Evolutionary conservation across 768 basidiomycete species (phyloP), one percentile per base, ranked within the genome.

Genomic region (Royoungia palumana): DNA sequence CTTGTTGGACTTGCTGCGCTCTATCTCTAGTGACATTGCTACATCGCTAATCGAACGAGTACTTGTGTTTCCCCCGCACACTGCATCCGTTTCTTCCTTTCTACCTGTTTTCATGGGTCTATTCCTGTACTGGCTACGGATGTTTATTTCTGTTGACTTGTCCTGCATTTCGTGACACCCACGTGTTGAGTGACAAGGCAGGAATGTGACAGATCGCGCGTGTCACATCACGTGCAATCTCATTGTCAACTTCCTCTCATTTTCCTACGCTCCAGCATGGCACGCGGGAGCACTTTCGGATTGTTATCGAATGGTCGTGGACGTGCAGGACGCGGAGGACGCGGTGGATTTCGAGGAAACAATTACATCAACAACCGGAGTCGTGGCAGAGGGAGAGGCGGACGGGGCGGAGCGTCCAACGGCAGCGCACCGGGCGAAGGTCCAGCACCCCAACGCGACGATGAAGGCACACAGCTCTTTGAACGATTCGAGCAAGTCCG

Each of bases 381-480:
- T 28, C 76, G 76, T 27, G 70, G 72, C 27, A 65, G 79, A 52
- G 79, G 80, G 25, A 68, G 77, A 48, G 71, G 53, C 35, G 54
- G 68, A 21, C 55, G 64, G 5, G 61, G 70, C 14, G 67, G 70
- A 19, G 56, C 63, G 27, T 58, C 67, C 24, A 60, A 70, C 43
- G 52, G 52, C 27, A 53, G 45, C 39, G 66, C 67, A 39, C 69
- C 63, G 22, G 75, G 70, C 41, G 81, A 82, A 28, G 69, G 76
- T 19, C 68, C 70, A 19, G 77, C 72, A 17, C 82, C 81, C 6
- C 77, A 79, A 62, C 79, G 90, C 54, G 91, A 91, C 64, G 93
- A 95, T 52, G 94, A 97, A 58, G 94, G 92, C 13, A 91, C 89
- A 1, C 84, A 86, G 44, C 78, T 87, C 6, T 88, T 83, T 7